Evolutionary conservation across 2,329 filamentous ascomycete genomes (phyloP).

Genomic region (Rutstroemia sp.): DNA sequence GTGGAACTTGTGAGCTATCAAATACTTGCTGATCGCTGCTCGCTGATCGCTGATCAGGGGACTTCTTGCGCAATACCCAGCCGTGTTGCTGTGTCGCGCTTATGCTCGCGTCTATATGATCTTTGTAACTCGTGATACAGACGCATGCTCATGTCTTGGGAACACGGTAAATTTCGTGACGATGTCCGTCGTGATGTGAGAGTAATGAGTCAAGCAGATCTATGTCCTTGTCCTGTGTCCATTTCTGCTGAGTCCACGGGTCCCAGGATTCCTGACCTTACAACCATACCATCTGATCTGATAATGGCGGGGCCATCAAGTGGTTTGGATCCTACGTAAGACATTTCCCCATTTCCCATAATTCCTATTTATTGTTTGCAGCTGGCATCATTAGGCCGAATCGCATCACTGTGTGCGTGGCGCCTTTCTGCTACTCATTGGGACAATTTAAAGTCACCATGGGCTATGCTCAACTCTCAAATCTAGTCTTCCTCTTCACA

Average conservation of each 20-base stretch:
- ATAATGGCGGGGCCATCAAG: too few relatives aligned
- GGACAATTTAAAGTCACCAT: background rate
- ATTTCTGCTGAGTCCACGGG: too few relatives aligned
- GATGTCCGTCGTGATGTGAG: background rate
- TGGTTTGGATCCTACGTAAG: too few relatives aligned
- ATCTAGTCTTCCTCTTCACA: slow-evolving; percentile 29
- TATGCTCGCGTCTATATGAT: background rate
- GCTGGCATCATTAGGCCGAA: too few relatives aligned
- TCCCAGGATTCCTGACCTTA: too few relatives aligned
- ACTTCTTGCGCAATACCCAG: background rate
- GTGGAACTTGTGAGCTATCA: background rate
- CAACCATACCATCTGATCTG: too few relatives aligned
- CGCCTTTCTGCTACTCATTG: background rate
- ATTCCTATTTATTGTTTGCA: too few relatives aligned
- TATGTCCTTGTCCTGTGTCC: too few relatives aligned
- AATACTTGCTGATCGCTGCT: background rate
- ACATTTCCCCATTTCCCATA: too few relatives aligned
- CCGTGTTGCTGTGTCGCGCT: background rate
- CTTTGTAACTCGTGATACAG: slow-evolving; percentile 12
- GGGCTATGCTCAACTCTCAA: slow-evolving; percentile 25
- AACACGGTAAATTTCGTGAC: background rate
- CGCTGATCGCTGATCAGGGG: background rate
- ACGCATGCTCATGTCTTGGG: slow-evolving; percentile 10
- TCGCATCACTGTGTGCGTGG: too few relatives aligned
- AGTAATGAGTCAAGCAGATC: background rate